Percentiles rank a stretch among this genome's conserved stretches.
These are phyloP conservation scores for Dentipellis sp. DNA, from an alignment of 768 basidiomycete species.

Conservation along the genomic window DNA sequence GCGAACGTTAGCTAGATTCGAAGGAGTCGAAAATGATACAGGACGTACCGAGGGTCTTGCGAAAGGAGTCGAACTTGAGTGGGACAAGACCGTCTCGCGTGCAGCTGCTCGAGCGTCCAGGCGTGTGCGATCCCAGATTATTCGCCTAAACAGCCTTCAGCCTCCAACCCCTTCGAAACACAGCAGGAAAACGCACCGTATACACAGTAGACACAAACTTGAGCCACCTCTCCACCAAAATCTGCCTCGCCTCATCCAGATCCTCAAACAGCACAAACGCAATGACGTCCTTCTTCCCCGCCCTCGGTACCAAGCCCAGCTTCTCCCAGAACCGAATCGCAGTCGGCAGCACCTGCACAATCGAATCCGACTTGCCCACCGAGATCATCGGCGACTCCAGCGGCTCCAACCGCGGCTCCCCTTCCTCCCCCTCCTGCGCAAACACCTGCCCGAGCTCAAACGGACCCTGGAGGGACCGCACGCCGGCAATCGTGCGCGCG, in stretches of 20 bases:
- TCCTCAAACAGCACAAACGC: slow-evolving; percentile 66
- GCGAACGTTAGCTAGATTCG: slow-evolving; percentile 2
- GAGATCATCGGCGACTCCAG: slow-evolving; percentile 52
- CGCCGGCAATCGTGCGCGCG: slow-evolving; percentile 30
- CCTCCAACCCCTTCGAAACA: background rate
- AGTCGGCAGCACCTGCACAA: slow-evolving; percentile 62
- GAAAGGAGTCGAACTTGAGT: slow-evolving; percentile 59
- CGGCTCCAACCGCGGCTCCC: slow-evolving; percentile 15
- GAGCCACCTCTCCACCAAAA: slow-evolving; percentile 53
- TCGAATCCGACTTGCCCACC: slow-evolving; percentile 55
- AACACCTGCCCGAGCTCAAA: slow-evolving; percentile 38
- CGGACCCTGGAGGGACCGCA: slow-evolving; percentile 30
- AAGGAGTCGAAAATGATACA: background rate
- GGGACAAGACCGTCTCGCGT: slow-evolving; percentile 49
- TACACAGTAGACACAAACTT: slow-evolving; percentile 42
- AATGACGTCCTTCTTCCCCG: slow-evolving; percentile 62
- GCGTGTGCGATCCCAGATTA: slow-evolving; percentile 47
- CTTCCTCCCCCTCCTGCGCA: background rate
- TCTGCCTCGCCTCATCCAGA: slow-evolving; percentile 35
- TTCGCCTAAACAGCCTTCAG: slow-evolving; percentile 35
- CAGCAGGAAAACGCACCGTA: slow-evolving; percentile 34
- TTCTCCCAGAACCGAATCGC: slow-evolving; percentile 84
- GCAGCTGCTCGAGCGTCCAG: slow-evolving; percentile 40
- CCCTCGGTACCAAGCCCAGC: slow-evolving; percentile 60
- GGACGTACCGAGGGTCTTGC: slow-evolving; percentile 51